A percentile compares a stretch with the other conserved stretches of the same genome.
Conservation (phyloP, 331 rosid species). For the Prunus yedoensis region DNA sequence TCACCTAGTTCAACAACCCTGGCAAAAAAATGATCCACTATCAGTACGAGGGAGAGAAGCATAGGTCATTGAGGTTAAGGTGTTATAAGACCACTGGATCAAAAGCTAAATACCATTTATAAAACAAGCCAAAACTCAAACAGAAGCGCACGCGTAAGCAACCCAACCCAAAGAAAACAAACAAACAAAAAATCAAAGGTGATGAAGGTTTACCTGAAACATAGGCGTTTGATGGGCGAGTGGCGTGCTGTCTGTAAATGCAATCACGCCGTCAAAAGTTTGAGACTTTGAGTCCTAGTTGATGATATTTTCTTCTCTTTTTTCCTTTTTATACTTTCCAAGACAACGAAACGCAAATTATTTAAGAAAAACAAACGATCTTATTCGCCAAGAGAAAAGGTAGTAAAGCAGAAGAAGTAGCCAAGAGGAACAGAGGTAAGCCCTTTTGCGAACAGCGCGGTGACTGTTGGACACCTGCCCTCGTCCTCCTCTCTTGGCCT, state of each 20-base stretch:
- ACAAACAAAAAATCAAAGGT: not conserved
- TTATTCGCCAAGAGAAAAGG: conserved; percentile 28
- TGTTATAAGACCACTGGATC: conserved; percentile 7
- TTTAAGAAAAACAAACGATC: conserved; percentile 1
- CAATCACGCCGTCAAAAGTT: not conserved
- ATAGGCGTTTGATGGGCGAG: not conserved
- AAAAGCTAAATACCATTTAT: not conserved
- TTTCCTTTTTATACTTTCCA: not conserved
- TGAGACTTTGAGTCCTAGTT: not conserved
- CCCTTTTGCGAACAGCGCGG: conserved; percentile 11
- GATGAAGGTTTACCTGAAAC: not conserved
- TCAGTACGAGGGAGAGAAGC: not conserved
- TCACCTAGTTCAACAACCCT: conserved; percentile 3
- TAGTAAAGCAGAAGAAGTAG: conserved; percentile 11
- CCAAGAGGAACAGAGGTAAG: conserved; percentile 12
- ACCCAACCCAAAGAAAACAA: conserved; percentile 5
- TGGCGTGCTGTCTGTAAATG: not conserved
- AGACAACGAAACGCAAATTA: not conserved
- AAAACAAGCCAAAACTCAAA: not conserved
- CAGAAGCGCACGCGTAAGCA: not conserved
- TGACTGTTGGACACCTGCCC: conserved; percentile 49
- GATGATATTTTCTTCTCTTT: not conserved
- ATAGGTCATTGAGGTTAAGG: too few relatives aligned
- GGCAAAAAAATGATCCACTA: conserved; percentile 14
- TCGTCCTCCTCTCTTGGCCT: conserved; percentile 14